Base-by-base conservation (phyloP, 2,329 filamentous ascomycete species). In the Lojkania enalia region DNA sequence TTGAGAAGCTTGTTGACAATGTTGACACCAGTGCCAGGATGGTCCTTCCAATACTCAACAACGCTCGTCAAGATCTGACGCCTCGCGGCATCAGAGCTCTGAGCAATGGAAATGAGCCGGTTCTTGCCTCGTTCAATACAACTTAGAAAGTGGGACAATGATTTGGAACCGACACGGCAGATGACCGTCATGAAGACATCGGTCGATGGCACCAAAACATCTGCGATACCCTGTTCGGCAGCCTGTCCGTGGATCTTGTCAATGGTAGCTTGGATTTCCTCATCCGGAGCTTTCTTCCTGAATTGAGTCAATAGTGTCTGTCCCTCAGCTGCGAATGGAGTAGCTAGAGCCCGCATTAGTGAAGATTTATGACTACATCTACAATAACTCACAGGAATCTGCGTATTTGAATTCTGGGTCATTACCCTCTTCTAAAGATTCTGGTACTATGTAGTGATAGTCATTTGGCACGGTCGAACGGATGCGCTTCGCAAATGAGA, bases 1-100 rank as follows among this genome's bases (percentile, higher is more conserved):
- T 97, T 99, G 58, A 99, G 85, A 4, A 99, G 81, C 72, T 97
- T 97, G 76, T 97, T 92, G 46, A 97, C 81, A 59, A 99, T 95
- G 58, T 88, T 88, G 56, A 97, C 83, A 2, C 90, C 94, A 32
- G 95, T 86, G 48, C 94, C 94, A 0, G 92, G 90, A 61, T 99
- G 92, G 21, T 92, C 86, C 35, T 82, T 81, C 94, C 94, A 99
- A 75, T 96, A 99, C 30, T 85, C 79, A 76, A 96, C 88, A 29
- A 97, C 90, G 3, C 88, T 88, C 4, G 86, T 83, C 57, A 97
- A 88, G 61, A 99, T 95, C 71, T 99, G 94, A 31, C 84, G 81
- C 30, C 90, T 84, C 1, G 90, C 90, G 2, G 80, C 79, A 46
- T 90, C 82, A 0, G 88, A 92, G 35, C 83, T 79, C 1, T 85